Evolutionary conservation across 257 asterid species (phyloP), one percentile per base, ranked within the genome.

Genomic region (Solanum raphanifolium): DNA sequence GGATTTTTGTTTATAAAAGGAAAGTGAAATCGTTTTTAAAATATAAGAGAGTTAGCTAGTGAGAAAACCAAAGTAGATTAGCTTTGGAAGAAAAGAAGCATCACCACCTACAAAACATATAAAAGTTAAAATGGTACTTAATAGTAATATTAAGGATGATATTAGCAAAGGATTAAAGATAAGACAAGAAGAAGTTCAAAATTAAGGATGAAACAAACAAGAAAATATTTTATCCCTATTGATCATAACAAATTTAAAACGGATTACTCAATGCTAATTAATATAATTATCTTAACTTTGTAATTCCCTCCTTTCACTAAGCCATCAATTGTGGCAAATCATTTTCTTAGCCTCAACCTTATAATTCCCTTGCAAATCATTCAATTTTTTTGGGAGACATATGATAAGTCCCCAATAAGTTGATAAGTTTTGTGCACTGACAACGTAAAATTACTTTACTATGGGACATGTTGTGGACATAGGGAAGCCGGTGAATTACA

Each of bases 141-240:
- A 39, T 43, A 43, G 5, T 34, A 34, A 34, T 34, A 34, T 34
- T 34, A 34, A 34, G 35, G 66, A 9, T 35, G 38, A 81, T 46
- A 46, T 46, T 43, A 16, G 38, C 39, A 81, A 43, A n/a, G 41
- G 41, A 43, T 39, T 9, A 81, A 46, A 27, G 9, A 29, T 9
- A 16, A 81, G 85, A 81, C 68, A 38, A 66, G 18, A 52, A 65
- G 15, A 84, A 29, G 46, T 41, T 39, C 35, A 86, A 76, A 39
- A 83, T 82, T 65, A 11, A 65, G 41, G 91, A 89, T 89, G 92
- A 91, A 91, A 83, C 91, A 92, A 92, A 91, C 96, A 90, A 95
- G 94, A 92, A 86, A 27, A 35, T 18, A 9, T 41, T 69, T 48
- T 65, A 39, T 46, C 31, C 79, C 23, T 88, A 87, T 88, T 86